phyloP scores from a whole-genome alignment of 2,329 filamentous ascomycete species.

The Albophoma yamanashiensis region DNA sequence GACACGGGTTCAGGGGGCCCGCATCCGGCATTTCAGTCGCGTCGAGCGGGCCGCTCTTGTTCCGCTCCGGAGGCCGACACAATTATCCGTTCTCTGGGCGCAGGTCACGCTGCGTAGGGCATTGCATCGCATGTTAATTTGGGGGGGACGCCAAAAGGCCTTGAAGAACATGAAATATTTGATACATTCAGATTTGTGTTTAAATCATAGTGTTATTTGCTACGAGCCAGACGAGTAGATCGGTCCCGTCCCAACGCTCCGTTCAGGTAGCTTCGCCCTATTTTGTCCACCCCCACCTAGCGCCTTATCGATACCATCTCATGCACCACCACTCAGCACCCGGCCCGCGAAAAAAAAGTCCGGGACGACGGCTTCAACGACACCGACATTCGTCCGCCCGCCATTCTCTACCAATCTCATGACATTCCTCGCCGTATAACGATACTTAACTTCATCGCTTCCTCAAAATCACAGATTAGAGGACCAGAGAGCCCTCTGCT shows the following conservation, averaged over 20 bases:
- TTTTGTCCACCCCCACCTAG: background rate
- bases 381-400: background rate
- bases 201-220: too few species aligned
- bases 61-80: constrained; percentile 1
- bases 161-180: too few species aligned
- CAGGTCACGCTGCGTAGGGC: too few species aligned
- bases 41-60: background rate
- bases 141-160: too few species aligned
- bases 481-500: background rate
- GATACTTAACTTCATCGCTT: background rate
- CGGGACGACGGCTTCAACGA: background rate
- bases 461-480: too few species aligned
- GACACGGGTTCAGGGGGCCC: background rate
- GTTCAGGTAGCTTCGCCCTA: background rate
- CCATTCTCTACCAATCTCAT: background rate
- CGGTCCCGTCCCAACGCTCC: too few species aligned
- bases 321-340: background rate
- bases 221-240: too few species aligned
- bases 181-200: too few species aligned
- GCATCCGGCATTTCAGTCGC: background rate
- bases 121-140: too few species aligned
- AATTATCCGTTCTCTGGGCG: background rate
- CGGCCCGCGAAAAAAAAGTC: background rate
- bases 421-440: background rate
- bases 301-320: background rate